Evolutionary conservation across 1,284 basidiomycete genomes (phyloP), one percentile per base, ranked within the genome.

Genomic region (Naganishia cerealis): DNA sequence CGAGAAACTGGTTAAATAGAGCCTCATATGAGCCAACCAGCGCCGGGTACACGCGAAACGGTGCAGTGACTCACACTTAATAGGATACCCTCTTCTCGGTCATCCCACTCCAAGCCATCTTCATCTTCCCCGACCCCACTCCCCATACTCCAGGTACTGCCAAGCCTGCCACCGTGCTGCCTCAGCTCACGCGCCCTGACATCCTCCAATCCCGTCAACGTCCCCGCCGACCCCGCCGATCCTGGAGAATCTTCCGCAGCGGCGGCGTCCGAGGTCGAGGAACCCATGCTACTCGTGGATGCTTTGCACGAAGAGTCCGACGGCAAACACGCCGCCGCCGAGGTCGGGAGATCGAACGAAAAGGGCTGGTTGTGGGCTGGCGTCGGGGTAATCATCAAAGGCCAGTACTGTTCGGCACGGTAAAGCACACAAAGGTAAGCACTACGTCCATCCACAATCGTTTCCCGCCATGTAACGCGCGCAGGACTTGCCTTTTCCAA

Each of bases 61-160:
- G 21, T 24, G 6, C n/a, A 16, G 40, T 6, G 3, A 74, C 77
- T 70, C 57, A 78, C 77, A 48, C 73, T 73, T 40, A 74, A 72
- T 38, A 78, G 57, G 53, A 79, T 66, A 5, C 73, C 75, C 53
- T 78, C 74, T 61, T 79, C 75, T 46, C 76, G 66, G 39, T 77
- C 76, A 16, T 75, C 73, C 77, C 78, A 78, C 21, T 69, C 69
- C 18, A 70, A 69, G 54, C 75, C 74, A 38, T 58, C 56, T 40
- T 40, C 43, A 26, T 69, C 72, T 13, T 66, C 65, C 69, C 26
- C 75, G 50, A 50, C 57, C 54, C 21, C 73, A 43, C 67, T 75
- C 73, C 18, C 61, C 59, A 54, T 40, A 21, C 33, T 46, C 52
- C 57, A 59, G 7, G 29, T 21, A 40, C 58, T 50, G 15, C 50